Evolutionary conservation across 768 basidiomycete genomes (phyloP).

Genomic region (Lactarius hengduanensis): DNA sequence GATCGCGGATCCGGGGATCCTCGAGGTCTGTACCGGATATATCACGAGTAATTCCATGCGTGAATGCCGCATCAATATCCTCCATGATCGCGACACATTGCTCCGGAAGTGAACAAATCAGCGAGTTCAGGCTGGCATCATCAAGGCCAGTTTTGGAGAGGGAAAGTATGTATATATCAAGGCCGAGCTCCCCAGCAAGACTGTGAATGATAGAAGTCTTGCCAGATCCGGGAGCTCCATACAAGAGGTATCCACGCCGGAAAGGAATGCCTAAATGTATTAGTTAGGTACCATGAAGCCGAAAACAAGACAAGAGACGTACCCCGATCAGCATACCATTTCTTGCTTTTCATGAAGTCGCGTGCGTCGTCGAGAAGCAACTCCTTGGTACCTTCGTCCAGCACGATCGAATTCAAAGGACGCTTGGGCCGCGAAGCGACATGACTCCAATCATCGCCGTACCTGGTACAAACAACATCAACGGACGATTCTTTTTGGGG

Average conservation of each 20-base stretch:
- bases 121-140: slow-evolving; percentile 54
- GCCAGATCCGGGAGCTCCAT: slow-evolving; percentile 74
- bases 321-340: slow-evolving; percentile 74
- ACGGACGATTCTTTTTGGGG: neutral
- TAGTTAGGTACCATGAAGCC: neutral
- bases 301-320: slow-evolving; percentile 2
- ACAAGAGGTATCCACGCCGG: slow-evolving; percentile 74
- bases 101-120: slow-evolving; percentile 64
- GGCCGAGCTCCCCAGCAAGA: slow-evolving; percentile 72
- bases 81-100: slow-evolving; percentile 78
- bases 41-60: slow-evolving; percentile 42
- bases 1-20: slow-evolving; percentile 36
- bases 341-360: slow-evolving; percentile 66
- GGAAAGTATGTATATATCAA: slow-evolving; percentile 72
- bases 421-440: slow-evolving; percentile 63
- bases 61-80: slow-evolving; percentile 80
- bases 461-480: slow-evolving; percentile 12
- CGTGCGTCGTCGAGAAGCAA: slow-evolving; percentile 62
- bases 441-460: slow-evolving; percentile 48
- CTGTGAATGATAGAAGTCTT: slow-evolving; percentile 78
- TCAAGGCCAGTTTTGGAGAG: slow-evolving; percentile 63
- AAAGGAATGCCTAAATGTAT: slow-evolving; percentile 56
- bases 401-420: slow-evolving; percentile 61
- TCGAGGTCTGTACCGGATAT: slow-evolving; percentile 20
- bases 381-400: slow-evolving; percentile 69